phyloP scores from a whole-genome alignment of 1,139 yeast genomes.

The Suhomyces kunorum region DNA sequence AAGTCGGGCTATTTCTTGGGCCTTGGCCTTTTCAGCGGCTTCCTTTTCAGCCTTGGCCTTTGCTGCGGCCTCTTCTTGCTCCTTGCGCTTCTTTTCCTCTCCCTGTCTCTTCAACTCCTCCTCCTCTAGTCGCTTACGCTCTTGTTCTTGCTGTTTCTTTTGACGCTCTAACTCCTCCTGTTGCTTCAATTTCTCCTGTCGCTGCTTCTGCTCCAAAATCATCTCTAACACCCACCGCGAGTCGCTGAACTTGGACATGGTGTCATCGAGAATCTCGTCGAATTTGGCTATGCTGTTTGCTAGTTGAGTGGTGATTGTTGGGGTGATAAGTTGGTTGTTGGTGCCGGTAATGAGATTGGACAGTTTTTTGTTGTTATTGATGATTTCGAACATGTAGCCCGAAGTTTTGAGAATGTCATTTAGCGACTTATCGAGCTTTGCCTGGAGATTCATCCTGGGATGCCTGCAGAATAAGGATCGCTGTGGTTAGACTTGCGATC shows the following conservation, averaged over 20 bases:
- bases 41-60: conserved; percentile 17
- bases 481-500: neutral
- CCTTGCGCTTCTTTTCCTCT: conserved; percentile 16
- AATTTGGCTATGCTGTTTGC: conserved; percentile 39
- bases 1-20: conserved; percentile 15
- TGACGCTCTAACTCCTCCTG: conserved; percentile 42
- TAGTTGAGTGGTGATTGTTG: conserved; percentile 43
- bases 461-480: no score
- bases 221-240: conserved; percentile 50
- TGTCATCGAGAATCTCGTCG: conserved; percentile 48
- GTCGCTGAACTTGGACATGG: conserved; percentile 46
- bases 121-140: conserved; percentile 20
- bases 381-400: conserved; percentile 48
- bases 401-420: conserved; percentile 46
- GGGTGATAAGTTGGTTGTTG: conserved; percentile 46
- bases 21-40: conserved; percentile 16
- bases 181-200: conserved; percentile 43
- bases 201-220: conserved; percentile 45
- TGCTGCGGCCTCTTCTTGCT: conserved; percentile 14
- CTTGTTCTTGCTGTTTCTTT: conserved; percentile 26
- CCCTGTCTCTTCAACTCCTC: conserved; percentile 20
- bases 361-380: conserved; percentile 45
- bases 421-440: conserved; percentile 42
- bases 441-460: conserved; percentile 39
- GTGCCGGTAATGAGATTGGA: conserved; percentile 47